Evolutionary conservation across 2,329 filamentous ascomycete genomes (phyloP), one percentile per base, ranked within the genome.

Genomic region (Fusarium hostae): DNA sequence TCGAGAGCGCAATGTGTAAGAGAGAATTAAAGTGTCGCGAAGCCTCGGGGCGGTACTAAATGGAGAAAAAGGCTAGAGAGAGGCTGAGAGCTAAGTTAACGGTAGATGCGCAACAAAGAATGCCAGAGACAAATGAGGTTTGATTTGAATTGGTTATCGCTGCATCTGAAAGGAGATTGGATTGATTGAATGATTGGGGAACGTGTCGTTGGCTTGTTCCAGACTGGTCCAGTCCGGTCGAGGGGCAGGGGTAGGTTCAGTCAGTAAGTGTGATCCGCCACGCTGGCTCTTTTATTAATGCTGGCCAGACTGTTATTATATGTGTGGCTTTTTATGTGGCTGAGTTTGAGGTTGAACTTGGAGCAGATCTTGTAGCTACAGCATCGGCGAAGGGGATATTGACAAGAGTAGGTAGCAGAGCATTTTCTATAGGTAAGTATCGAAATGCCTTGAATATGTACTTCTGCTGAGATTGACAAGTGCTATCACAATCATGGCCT

Each of bases 101-200:
- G 22, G 41, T 63, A 41, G 40, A 66, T 67, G 65, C 72, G 66
- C 65, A 73, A 68, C 66, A 51, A 69, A 73, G 61, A 74, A 74
- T 74, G 66, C 71, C 66, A 70, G 70, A 76, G 68, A 74, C 71
- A 67, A 73, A 74, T 63, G 74, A 76, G 66, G 68, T 66, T 70
- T 75, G 65, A 61, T 68, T 57, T 51, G 63, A 50, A 50, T 67
- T 54, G 63, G 72, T 59, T 61, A 54, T 73, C 56, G 52, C 59
- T 73, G 56, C 54, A 64, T 63, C 64, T 73, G 68, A 75, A 75
- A 76, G 72, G 74, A 66, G 74, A 64, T 70, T 66, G 52, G 59
- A 67, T 40, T 45, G 24, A 47, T 34, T 66, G 62, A 60, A 60
- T 47, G 54, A 56, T 47, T 57, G 62, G 63, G 70, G 63, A 47